Base-by-base conservation (phyloP, 768 basidiomycete genomes). In the Lentinula raphanica region DNA sequence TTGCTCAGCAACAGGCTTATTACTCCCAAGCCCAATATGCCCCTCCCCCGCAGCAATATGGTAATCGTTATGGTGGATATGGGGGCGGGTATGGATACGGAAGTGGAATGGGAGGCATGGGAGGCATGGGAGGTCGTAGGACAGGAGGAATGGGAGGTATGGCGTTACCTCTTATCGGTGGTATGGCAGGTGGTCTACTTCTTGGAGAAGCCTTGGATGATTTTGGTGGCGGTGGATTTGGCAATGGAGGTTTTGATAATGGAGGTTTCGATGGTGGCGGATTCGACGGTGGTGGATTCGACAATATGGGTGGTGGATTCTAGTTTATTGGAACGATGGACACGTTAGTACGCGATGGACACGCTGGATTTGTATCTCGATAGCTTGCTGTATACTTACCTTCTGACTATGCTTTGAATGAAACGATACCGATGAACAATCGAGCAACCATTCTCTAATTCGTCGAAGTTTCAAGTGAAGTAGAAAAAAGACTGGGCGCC, bases 121-220 rank as follows among this genome's bases (percentile, higher is more conserved):
- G 49, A 21, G 56, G 39, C 19, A 51, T 31, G 13, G 9, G 25
- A 32, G 54, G 32, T 13, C 38, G 21, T 23, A 25, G 44, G 42
- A n/a, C 25, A 29, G 40, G 44, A 40, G 44, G 54, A 11, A 31
- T 38, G 23, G 70, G 68, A n/a, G 64, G 63, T 6, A 71, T 75
- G 70, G 77, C 67, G 1, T 49, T 77, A 29, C 75, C 78, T 0
- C 60, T 82, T 15, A 61, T 77, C 19, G 80, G 78, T 2, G 78
- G 79, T 11, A 62, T 82, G 44, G 78, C 75, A 11, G 82, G 81
- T 2, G 82, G 81, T 4, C 62, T 83, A 31, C 63, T 83, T 7
- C 42, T 56, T 9, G 54, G 54, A 4, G 54, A 56, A 27, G 54
- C 28, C 15, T 66, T 84, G 7, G 82, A 79, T 2, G 77, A 76